phyloP scores from a whole-genome alignment of 306 rosid genomes.

The Canavalia gladiata region DNA sequence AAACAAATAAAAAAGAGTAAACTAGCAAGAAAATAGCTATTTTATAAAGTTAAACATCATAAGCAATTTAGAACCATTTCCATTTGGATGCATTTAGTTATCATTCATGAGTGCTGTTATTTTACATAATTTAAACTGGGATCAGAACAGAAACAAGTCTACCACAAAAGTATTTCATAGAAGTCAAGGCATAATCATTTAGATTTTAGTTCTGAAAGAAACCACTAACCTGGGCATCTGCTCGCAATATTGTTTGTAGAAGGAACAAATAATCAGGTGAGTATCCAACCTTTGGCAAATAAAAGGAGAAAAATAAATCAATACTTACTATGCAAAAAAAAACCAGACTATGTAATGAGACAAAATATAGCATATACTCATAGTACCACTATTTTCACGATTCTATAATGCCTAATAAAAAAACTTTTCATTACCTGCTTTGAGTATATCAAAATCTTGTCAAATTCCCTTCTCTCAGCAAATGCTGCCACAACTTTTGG shows the following conservation, averaged over 20 bases:
- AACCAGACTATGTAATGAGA: constrained; percentile 12
- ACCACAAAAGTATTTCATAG: background rate
- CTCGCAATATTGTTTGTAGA: constrained; percentile 80
- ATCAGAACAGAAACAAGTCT: constrained; percentile 15
- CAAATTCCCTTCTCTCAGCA: constrained; percentile 89
- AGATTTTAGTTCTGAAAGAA: constrained; percentile 16
- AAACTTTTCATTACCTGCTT: constrained; percentile 64
- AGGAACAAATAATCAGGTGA: constrained; percentile 82
- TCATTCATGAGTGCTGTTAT: constrained; percentile 17
- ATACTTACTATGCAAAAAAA: background rate
- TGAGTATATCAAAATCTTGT: constrained; percentile 80
- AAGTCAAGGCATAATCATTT: constrained; percentile 7
- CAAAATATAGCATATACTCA: background rate
- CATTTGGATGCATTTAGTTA: background rate
- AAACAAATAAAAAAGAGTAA: background rate
- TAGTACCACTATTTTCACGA: background rate
- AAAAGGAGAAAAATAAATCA: constrained; percentile 9
- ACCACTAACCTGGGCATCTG: constrained; percentile 73
- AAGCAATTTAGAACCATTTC: background rate
- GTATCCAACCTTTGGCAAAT: constrained; percentile 69
- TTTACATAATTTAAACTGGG: background rate
- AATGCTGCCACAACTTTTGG: constrained; percentile 92
- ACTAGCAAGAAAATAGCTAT: background rate
- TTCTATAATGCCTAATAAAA: background rate
- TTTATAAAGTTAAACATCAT: constrained; percentile 15